Evolutionary conservation across 106 monocot species (phyloP), one percentile per base, ranked within the genome.

Genomic region (Xerophyta viscosa): DNA sequence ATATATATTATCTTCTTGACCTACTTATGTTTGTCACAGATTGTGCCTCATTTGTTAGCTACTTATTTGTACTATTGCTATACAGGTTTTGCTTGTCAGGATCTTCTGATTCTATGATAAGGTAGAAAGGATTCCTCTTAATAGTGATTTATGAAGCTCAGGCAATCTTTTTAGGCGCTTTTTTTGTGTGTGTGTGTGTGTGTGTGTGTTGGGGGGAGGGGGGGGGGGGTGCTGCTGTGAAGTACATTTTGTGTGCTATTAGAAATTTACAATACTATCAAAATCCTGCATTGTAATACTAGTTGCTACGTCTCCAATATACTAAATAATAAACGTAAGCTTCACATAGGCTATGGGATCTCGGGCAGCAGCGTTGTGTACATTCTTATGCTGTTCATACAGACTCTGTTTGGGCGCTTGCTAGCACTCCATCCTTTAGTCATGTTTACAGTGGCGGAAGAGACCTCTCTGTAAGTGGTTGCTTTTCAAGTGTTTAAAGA

Each of bases 381-480:
- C 96, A 98, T 71, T 98, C 89, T 60, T 98, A 98, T 79, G 89
- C 96, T 50, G 96, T 98, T 31, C 96, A 98, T 58, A 98, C 85
- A 48, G 96, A 98, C 67, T 98, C 96, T 24, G 86, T 98, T 27
- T 98, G 96, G 96, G 81, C 96, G 29, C 89, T 98, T 68, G 89
- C 96, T 45, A 82, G 89, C 50, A 86, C 82, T 56, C 70, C 89
- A 61, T 63, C 85, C 39, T 98, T 98, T 29, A 68, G 55, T 46
- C 96, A 98, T 76, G 96, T 98, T 71, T 98, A 98, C 48, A 98
- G 96, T 72, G 96, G 89, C 58, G 96, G 96, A 20, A 86, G 82
- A 61, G 96, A 98, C 59, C 76, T 66, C 46, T 98, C 86, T 57
- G 96, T 98, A 66, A 76, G 84, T 78, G 10, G 22, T 28, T 8